Evolutionary conservation across 371 early-diverging fungal species (phyloP), one percentile per base, ranked within the genome.

Genomic region (Mucor racemosus): DNA sequence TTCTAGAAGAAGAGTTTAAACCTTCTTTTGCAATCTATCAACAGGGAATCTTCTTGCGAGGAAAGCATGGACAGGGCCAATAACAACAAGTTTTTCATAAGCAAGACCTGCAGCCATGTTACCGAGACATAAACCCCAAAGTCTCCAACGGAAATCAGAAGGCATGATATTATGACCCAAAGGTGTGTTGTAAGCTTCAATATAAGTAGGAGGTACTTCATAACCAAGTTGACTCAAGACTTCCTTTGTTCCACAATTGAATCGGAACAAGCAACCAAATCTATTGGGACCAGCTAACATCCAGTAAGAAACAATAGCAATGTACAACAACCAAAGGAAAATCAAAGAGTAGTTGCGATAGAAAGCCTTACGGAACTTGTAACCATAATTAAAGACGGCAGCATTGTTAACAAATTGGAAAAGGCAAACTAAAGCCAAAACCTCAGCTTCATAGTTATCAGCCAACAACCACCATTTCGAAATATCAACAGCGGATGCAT

Each of bases 401-500:
- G 88, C 89, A 48, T 87, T 86, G 64, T 80, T 84, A 62, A 88
- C 76, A 56, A 88, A 86, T 65, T 87, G 87, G 73, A 84, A 88
- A 31, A 89, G 74, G 62, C 81, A 84, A 7, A 84, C 73, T 33
- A 86, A 72, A 7, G 88, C 69, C 33, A 91, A 54, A 3, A 77
- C 69, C 19, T 79, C 80, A 17, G 84, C 84, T 76, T 92, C 93
- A 69, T 77, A 92, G 70, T 91, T 91, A 69, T 93, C 93, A 19
- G 88, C 89, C 36, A 91, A 71, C 44, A 91, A 76, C 88, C 89
- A 91, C 92, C 91, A 93, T 58, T 87, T 85, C 38, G 86, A 76
- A 15, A 86, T 73, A 68, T 93, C 91, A 19, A 81, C 85, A 36
- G 80, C 77, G 35, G 74, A 66, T 0, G 85, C 74, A 68, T 91